phyloP scores from a whole-genome alignment of 2,329 filamentous ascomycete genomes.

The Aureobasidium namibiae region DNA sequence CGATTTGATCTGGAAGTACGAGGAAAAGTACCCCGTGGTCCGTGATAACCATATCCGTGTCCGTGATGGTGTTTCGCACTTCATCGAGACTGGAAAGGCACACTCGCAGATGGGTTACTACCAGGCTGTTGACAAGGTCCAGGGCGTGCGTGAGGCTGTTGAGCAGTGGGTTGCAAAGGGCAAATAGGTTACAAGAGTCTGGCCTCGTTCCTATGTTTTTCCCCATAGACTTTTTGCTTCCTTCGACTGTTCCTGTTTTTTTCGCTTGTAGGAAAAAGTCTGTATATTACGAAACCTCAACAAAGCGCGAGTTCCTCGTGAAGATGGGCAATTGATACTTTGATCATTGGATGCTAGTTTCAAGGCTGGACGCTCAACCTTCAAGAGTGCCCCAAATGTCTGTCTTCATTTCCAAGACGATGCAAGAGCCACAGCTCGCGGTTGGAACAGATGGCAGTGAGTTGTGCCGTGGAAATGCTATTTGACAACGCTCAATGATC shows the following conservation, averaged over 20 bases:
- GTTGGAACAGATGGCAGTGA: no score
- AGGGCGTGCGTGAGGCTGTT: slow-evolving; percentile 63
- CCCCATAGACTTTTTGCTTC: neutral
- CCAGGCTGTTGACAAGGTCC: slow-evolving; percentile 75
- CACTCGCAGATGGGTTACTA: slow-evolving; percentile 62
- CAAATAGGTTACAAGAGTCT: neutral
- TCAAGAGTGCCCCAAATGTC: no score
- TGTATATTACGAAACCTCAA: neutral
- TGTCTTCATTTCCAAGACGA: no score
- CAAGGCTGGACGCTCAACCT: no score
- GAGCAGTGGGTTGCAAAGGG: slow-evolving; percentile 91
- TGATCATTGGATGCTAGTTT: no score
- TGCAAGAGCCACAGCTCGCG: no score
- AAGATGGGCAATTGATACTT: neutral
- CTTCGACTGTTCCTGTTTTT: neutral
- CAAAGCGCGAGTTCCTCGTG: neutral
- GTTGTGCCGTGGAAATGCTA: neutral
- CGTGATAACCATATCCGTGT: slow-evolving; percentile 71
- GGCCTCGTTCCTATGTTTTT: neutral
- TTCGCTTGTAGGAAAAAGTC: neutral
- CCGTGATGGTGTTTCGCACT: slow-evolving; percentile 59
- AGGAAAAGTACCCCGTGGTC: slow-evolving; percentile 77
- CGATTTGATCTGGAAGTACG: slow-evolving; percentile 82
- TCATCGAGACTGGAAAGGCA: slow-evolving; percentile 64
- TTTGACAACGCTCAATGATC: neutral